Conservation (phyloP, 2,329 filamentous ascomycete species). For the Drechslerella coelobrocha region DNA sequence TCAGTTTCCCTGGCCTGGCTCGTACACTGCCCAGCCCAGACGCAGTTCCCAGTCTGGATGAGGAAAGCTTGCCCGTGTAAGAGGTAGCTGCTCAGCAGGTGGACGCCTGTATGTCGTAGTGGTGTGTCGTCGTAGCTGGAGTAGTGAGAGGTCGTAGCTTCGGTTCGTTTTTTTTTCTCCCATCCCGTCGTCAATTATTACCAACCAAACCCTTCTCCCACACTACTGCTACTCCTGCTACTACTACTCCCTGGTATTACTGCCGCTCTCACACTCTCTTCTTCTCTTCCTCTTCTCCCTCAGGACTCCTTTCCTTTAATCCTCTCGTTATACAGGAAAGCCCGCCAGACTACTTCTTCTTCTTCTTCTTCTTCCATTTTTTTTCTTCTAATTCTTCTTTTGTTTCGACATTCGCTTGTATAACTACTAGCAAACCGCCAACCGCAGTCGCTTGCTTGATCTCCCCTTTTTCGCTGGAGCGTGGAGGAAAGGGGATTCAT, state of each 20-base stretch:
- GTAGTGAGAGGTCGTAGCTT: neutral
- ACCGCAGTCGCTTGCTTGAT: constrained; percentile 29
- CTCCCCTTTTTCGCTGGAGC: constrained; percentile 48
- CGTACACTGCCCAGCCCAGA: constrained; percentile 19
- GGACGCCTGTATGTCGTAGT: neutral
- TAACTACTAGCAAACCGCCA: constrained; percentile 7
- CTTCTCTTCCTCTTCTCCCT: constrained; percentile 44
- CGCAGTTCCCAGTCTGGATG: constrained; percentile 19
- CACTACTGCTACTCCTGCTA: neutral
- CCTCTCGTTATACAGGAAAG: constrained; percentile 48
- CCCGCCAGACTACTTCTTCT: constrained; percentile 19
- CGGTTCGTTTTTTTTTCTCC: too few species aligned
- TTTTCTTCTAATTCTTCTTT: constrained; percentile 24
- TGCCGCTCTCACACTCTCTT: constrained; percentile 44
- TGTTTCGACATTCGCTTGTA: constrained; percentile 50
- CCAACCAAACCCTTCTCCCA: too few species aligned
- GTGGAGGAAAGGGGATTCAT: constrained; percentile 47
- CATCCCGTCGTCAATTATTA: too few species aligned
- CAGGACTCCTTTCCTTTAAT: constrained; percentile 42
- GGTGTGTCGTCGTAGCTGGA: neutral
- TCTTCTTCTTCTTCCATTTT: constrained; percentile 24
- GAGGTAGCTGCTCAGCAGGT: neutral
- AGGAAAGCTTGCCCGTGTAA: constrained; percentile 22
- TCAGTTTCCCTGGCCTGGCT: constrained; percentile 29
- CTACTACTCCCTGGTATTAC: constrained; percentile 19